Percentiles rank a stretch among this genome's conserved stretches.
Evolutionary conservation across 1,284 basidiomycete genomes (phyloP).

Genomic region (Sporisorium sorghi): DNA sequence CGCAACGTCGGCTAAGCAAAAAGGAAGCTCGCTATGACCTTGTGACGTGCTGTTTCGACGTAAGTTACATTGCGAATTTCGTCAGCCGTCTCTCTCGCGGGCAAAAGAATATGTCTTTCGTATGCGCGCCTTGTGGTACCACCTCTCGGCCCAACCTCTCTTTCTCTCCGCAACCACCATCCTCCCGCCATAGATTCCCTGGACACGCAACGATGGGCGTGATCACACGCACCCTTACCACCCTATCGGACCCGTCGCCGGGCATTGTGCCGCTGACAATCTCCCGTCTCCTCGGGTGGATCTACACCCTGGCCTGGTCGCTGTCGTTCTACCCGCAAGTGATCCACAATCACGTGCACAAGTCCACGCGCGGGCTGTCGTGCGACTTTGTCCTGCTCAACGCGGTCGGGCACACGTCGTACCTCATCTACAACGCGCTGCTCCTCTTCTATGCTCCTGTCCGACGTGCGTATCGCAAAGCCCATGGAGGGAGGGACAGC

Average conservation of each 20-base stretch:
- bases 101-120: too few species aligned
- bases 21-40: too few species aligned
- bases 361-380: slow-evolving; percentile 50
- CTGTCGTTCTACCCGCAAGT: slow-evolving; percentile 65
- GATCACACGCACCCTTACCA: slow-evolving; percentile 12
- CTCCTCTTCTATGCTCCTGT: slow-evolving; percentile 44
- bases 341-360: slow-evolving; percentile 39
- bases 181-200: too few species aligned
- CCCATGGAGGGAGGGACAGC: slow-evolving; percentile 47
- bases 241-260: not conserved
- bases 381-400: slow-evolving; percentile 62
- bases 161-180: too few species aligned
- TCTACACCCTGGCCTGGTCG: slow-evolving; percentile 60
- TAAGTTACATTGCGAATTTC: slow-evolving; percentile 5
- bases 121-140: too few species aligned
- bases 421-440: slow-evolving; percentile 50
- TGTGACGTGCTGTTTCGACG: not conserved
- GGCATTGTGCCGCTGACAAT: not conserved
- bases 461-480: slow-evolving; percentile 45
- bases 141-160: too few species aligned
- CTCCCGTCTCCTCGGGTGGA: slow-evolving; percentile 61
- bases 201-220: slow-evolving; percentile 8
- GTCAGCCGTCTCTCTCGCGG: not conserved
- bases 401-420: slow-evolving; percentile 55
- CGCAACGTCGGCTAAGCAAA: not conserved